Base-by-base conservation (phyloP, 2,329 filamentous ascomycete species). In the Mycosphaerella arachidis region DNA sequence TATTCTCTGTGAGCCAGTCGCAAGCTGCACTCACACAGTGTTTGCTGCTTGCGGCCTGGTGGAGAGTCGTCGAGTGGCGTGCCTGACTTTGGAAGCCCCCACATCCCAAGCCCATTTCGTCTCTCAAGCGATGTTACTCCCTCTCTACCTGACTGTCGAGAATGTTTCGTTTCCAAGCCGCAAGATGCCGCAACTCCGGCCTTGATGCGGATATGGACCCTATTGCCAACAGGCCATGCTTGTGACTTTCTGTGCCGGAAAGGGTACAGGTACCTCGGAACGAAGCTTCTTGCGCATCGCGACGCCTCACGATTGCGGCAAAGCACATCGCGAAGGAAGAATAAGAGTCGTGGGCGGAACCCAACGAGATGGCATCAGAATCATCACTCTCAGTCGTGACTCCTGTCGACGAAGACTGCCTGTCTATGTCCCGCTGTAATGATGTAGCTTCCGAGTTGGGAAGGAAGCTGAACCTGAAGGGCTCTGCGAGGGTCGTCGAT, bases 141-240 rank as follows among this genome's bases (percentile, higher is more conserved):
- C 53, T 57, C 55, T 62, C 50, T 50, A 58, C 57, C 58, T 57
- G 58, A 58, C 40, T 57, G 57, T 59, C 48, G 58, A 55, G 58
- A 20, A 58, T 61, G 60, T 58, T 45, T 58, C 53, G 54, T 48
- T 31, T 55, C 55, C 35, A 24, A 51, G 58, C 60, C 56, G 59
- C 37, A 50, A 56, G 48, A 53, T 63, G 63, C 62, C 64, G 64
- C 40, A 46, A 62, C 64, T 66, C 58, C 64, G 64, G 62, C 48
- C 58, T 52, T 58, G 55, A 35, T 54, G 30, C n/a, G 24, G 48
- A 16, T 35, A 3, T n/a, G n/a, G n/a, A n/a, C n/a, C n/a, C 48
- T 27, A 31, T 43, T 40, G 53, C 57, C 57, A 55, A 57, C 56
- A 57, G 20, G 40, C 16, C 20, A 40, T 55, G 53, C 37, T 55